These are phyloP conservation scores for Albizia julibrissin DNA, from an alignment of 306 rosid genomes.

Conservation along the genomic window DNA sequence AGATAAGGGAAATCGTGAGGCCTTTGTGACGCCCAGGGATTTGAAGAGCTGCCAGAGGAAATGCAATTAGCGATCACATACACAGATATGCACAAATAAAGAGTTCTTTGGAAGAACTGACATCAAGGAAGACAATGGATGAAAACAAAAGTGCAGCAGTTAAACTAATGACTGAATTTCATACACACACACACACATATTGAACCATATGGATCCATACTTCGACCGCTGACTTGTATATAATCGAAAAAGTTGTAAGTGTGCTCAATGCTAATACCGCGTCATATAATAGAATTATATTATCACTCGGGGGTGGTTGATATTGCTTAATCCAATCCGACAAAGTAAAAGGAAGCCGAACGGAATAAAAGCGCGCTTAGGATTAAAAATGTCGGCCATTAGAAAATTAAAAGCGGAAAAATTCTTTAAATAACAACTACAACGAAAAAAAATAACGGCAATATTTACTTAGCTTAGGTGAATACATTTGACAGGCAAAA, in stretches of 20 bases:
- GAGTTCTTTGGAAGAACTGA: neutral
- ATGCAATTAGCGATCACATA: conserved; percentile 22
- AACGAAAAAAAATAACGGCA: neutral
- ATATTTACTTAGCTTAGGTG: neutral
- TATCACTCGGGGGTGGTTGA: neutral
- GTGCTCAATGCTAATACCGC: neutral
- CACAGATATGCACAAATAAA: neutral
- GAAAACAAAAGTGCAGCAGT: neutral
- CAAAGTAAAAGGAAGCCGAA: neutral
- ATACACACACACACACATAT: neutral
- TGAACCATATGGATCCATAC: neutral
- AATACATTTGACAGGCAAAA: neutral
- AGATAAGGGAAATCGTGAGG: conserved; percentile 36
- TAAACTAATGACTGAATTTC: neutral
- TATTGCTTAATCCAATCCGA: neutral
- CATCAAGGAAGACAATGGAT: conserved; percentile 9
- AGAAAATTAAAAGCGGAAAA: neutral
- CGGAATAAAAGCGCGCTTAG: neutral
- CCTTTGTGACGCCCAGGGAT: conserved; percentile 38
- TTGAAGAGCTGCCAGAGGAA: conserved; percentile 53
- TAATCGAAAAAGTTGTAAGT: neutral
- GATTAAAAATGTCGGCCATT: neutral
- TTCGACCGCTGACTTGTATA: neutral
- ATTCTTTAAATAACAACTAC: neutral
- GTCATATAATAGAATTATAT: neutral